Percentiles rank a stretch among this genome's conserved stretches.
Evolutionary conservation across 2,329 filamentous ascomycete species (phyloP).

Genomic region (Clonostachys byssicola): DNA sequence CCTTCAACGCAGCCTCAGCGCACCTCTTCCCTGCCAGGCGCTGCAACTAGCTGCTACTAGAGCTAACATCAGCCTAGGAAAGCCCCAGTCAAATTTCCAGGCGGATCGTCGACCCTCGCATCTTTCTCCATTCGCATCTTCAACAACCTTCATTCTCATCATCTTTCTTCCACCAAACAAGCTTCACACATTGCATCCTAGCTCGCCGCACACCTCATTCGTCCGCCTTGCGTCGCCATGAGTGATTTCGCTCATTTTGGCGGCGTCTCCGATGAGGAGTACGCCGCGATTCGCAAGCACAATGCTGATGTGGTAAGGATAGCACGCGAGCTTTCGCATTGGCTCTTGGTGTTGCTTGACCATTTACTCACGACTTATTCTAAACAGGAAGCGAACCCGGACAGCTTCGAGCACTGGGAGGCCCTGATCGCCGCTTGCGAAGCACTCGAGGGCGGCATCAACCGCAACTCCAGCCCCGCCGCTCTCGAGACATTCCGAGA

Average conservation of each 20-base stretch:
- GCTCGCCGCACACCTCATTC: too few relatives aligned
- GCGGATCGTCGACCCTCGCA: too few relatives aligned
- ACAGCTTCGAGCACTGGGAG: slow-evolving; percentile 95
- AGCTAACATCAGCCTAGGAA: too few relatives aligned
- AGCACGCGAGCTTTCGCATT: background rate
- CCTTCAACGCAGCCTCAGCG: too few relatives aligned
- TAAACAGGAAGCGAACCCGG: slow-evolving; percentile 62
- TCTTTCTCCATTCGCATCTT: too few relatives aligned
- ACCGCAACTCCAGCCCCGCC: slow-evolving; percentile 93
- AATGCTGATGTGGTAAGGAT: slow-evolving; percentile 66
- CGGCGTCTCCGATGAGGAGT: slow-evolving; percentile 76
- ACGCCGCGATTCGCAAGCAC: slow-evolving; percentile 75
- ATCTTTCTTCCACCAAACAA: too few relatives aligned
- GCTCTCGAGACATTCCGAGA: slow-evolving; percentile 83
- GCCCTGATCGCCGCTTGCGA: slow-evolving; percentile 82
- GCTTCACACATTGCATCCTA: too few relatives aligned
- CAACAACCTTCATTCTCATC: too few relatives aligned
- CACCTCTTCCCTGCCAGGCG: too few relatives aligned
- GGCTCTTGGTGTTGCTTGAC: slow-evolving; percentile 5
- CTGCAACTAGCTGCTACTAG: too few relatives aligned
- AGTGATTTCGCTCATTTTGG: slow-evolving; percentile 68
- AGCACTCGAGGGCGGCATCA: slow-evolving; percentile 84
- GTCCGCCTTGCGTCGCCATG: slow-evolving; percentile 37
- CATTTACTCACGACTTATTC: slow-evolving; percentile 10
- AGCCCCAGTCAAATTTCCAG: too few relatives aligned